A percentile compares a stretch with the other conserved stretches of the same genome.
Evolutionary conservation across 2,329 filamentous ascomycete genomes (phyloP).

Genomic region (Beauveria sp.): DNA sequence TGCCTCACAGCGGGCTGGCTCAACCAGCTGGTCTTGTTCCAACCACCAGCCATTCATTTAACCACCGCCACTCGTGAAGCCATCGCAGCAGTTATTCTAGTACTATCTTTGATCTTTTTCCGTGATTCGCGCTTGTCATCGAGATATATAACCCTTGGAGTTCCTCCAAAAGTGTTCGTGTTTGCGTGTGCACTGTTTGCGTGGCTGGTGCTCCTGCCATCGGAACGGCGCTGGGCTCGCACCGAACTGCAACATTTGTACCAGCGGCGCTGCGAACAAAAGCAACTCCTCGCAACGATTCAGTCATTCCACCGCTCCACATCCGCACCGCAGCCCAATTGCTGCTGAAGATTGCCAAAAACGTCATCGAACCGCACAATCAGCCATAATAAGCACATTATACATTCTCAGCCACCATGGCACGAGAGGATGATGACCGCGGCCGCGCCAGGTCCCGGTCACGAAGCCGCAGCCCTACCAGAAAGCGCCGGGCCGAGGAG

Average conservation of each 20-base stretch:
- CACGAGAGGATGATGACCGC: slow-evolving; percentile 7
- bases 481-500: slow-evolving; percentile 25
- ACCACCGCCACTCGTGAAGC: background rate
- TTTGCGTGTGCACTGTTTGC: background rate
- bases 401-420: slow-evolving; percentile 4
- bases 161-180: background rate
- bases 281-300: background rate
- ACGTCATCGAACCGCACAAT: background rate
- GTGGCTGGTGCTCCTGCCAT: background rate
- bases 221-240: background rate
- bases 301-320: background rate
- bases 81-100: background rate
- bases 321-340: background rate
- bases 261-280: background rate
- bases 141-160: no score
- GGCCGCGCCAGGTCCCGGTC: background rate
- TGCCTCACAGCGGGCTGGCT: background rate
- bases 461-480: slow-evolving; percentile 12
- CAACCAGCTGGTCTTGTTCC: background rate
- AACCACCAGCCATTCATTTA: background rate
- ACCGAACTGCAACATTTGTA: background rate
- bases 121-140: no score
- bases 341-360: background rate
- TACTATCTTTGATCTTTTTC: background rate
- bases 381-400: background rate